Conservation (phyloP, 176 grass and related monocot genomes). For the Chloris gayana region DNA sequence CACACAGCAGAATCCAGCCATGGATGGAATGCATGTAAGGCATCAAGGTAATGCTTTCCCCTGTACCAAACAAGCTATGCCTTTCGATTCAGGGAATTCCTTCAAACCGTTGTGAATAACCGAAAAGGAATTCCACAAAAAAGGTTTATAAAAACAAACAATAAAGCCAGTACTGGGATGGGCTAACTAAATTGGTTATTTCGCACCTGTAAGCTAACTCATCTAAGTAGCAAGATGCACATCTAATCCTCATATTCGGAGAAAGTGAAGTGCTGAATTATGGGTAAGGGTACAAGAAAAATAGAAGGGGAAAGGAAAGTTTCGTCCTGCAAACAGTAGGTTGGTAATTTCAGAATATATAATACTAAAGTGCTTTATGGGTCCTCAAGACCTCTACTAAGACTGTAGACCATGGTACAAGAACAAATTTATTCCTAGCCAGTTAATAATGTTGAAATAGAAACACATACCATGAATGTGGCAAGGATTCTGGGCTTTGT, state of each 20-base stretch:
- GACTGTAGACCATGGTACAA: not conserved
- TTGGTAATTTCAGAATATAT: not conserved
- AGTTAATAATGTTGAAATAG: not conserved
- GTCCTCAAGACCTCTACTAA: not conserved
- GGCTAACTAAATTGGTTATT: not conserved
- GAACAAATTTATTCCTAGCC: not conserved
- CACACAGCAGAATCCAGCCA: not conserved
- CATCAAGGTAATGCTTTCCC: not conserved
- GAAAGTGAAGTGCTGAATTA: not conserved
- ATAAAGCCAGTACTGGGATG: not conserved
- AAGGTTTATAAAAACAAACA: not conserved
- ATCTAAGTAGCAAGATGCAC: not conserved
- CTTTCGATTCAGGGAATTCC: not conserved
- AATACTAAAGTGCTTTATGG: not conserved
- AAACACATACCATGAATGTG: conserved; percentile 90
- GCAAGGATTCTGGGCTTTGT: conserved; percentile 96
- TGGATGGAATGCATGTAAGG: not conserved
- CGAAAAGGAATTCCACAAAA: not conserved
- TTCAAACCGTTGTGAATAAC: not conserved
- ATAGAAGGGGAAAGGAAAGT: not conserved
- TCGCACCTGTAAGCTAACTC: not conserved
- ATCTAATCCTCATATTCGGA: not conserved
- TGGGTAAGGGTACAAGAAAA: not conserved
- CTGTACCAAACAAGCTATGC: not conserved
- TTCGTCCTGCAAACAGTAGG: not conserved